phyloP scores from a whole-genome alignment of 345 rosid species.

The Camelina sativa region DNA sequence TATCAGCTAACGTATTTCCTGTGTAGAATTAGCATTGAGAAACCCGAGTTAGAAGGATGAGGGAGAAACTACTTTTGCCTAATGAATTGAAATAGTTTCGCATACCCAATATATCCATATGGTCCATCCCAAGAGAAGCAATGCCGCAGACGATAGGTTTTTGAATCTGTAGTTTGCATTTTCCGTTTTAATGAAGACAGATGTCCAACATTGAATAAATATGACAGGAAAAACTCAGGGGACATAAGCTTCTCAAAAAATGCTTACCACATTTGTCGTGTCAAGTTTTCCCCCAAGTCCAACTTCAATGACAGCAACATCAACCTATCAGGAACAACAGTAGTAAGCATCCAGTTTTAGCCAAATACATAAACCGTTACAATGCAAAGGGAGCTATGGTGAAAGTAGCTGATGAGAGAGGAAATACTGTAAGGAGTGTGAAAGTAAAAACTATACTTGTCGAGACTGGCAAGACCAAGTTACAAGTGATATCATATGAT shows the following conservation, averaged over 20 bases:
- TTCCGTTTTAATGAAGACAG: slow-evolving; percentile 17
- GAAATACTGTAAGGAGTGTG: background rate
- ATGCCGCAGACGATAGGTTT: slow-evolving; percentile 88
- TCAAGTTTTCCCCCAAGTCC: slow-evolving; percentile 81
- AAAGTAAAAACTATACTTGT: background rate
- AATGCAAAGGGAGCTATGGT: background rate
- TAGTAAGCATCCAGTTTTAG: slow-evolving; percentile 17
- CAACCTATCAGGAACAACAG: slow-evolving; percentile 60
- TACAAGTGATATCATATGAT: slow-evolving; percentile 1
- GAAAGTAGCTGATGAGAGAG: background rate
- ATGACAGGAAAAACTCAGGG: slow-evolving; percentile 17
- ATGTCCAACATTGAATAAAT: background rate
- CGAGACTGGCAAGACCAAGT: slow-evolving; percentile 13
- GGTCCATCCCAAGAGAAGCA: slow-evolving; percentile 90
- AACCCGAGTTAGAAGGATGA: slow-evolving; percentile 23
- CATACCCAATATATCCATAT: slow-evolving; percentile 70
- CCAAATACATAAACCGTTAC: slow-evolving; percentile 1
- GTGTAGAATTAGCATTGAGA: slow-evolving; percentile 36
- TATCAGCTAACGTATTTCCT: slow-evolving; percentile 77
- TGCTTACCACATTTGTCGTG: slow-evolving; percentile 82
- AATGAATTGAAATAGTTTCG: background rate
- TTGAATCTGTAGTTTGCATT: slow-evolving; percentile 61
- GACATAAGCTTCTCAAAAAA: slow-evolving; percentile 30
- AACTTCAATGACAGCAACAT: slow-evolving; percentile 88
- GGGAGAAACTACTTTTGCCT: background rate